Conservation (phyloP, 768 basidiomycete genomes). For the Sarcomyxa edulis region DNA sequence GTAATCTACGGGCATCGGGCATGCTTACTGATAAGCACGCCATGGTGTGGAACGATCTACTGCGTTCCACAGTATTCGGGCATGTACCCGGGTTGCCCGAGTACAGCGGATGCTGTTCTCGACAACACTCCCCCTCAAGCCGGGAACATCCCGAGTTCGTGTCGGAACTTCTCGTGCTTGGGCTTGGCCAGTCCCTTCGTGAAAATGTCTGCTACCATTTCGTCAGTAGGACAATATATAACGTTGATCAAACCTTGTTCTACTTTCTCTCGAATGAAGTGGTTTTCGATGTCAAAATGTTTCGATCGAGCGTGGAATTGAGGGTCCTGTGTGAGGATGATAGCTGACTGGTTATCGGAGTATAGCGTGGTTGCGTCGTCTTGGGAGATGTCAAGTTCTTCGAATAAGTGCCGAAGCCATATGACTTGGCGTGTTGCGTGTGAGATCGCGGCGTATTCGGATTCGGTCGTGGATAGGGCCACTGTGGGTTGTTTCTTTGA, state of each 20-base stretch:
- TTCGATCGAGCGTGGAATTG: slow-evolving; percentile 23
- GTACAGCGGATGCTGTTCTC: no score
- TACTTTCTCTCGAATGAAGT: slow-evolving; percentile 22
- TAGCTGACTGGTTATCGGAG: slow-evolving; percentile 23
- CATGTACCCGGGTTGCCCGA: no score
- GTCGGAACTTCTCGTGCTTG: slow-evolving; percentile 6
- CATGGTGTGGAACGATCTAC: no score
- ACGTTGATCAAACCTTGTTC: slow-evolving; percentile 5
- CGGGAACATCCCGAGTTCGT: neutral
- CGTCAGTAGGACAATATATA: slow-evolving; percentile 11
- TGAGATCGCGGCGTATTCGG: slow-evolving; percentile 34
- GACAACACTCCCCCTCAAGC: slow-evolving; percentile 9
- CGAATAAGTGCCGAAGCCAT: slow-evolving; percentile 24
- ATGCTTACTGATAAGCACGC: no score
- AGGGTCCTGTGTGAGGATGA: slow-evolving; percentile 17
- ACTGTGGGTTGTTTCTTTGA: slow-evolving; percentile 32
- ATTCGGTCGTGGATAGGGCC: slow-evolving; percentile 33
- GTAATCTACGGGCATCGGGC: no score
- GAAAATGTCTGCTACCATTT: slow-evolving; percentile 23
- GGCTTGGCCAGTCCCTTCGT: slow-evolving; percentile 15
- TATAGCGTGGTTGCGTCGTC: slow-evolving; percentile 9
- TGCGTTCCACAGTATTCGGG: no score
- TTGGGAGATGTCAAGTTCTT: slow-evolving; percentile 8
- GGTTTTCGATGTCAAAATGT: slow-evolving; percentile 29
- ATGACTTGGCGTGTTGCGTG: slow-evolving; percentile 27